Evolutionary conservation across 164 flowering plant species (phyloP).

Genomic region (Nymphaea thermarum): DNA sequence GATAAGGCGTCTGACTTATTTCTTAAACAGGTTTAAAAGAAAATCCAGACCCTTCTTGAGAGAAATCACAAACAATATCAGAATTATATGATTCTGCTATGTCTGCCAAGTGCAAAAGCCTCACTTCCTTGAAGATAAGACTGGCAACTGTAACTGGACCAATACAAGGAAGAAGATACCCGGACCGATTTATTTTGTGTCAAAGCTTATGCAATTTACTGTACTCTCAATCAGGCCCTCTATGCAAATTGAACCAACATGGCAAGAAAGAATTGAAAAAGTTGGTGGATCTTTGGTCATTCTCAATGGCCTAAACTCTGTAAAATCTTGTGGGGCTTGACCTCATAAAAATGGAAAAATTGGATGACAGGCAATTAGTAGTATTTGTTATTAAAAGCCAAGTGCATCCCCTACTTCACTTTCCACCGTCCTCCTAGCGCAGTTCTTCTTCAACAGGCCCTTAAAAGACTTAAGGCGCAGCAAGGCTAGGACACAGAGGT

Average conservation of each 20-base stretch:
- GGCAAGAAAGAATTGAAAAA: neutral
- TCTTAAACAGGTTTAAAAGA: no score
- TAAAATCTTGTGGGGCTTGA: neutral
- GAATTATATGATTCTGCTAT: no score
- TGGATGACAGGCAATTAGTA: neutral
- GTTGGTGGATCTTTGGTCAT: neutral
- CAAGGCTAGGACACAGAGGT: conserved; percentile 68
- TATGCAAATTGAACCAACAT: neutral
- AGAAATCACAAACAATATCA: no score
- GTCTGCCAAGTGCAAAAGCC: no score
- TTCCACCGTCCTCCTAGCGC: neutral
- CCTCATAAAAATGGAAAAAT: neutral
- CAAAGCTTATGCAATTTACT: neutral
- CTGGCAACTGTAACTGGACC: no score
- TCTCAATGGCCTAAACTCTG: neutral
- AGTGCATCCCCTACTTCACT: neutral
- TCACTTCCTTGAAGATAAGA: no score
- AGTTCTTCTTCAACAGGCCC: neutral
- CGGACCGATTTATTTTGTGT: neutral
- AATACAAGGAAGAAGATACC: neutral
- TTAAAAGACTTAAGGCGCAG: neutral
- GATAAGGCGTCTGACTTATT: no score
- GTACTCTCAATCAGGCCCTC: neutral
- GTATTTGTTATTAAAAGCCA: neutral
- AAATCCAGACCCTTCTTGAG: no score